These are phyloP conservation scores for Paramecium tetraurelia DNA, from an alignment of 73 alveolate species.

Conservation along the genomic window DNA sequence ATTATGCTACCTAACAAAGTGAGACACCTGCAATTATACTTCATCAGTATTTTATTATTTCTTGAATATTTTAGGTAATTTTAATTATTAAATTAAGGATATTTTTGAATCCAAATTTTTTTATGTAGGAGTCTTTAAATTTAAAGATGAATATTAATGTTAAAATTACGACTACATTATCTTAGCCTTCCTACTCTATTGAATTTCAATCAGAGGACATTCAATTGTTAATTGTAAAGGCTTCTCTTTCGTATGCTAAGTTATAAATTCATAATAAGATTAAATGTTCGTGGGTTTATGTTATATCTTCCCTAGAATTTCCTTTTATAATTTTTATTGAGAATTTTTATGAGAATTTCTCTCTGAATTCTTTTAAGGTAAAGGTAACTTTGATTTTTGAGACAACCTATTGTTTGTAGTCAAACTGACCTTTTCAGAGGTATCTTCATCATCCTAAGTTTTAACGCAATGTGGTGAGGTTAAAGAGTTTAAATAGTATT, in stretches of 20 bases:
- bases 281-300: background rate
- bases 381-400: background rate
- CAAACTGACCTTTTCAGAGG: background rate
- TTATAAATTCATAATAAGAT: background rate
- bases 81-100: background rate
- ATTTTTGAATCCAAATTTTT: background rate
- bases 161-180: background rate
- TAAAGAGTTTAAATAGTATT: background rate
- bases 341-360: background rate
- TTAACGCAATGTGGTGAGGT: background rate
- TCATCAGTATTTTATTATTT: background rate
- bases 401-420: background rate
- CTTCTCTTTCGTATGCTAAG: background rate
- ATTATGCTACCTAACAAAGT: background rate
- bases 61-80: slow-evolving; percentile 6
- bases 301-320: background rate
- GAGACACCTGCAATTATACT: background rate
- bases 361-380: background rate
- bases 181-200: background rate
- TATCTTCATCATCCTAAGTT: background rate
- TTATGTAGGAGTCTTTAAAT: background rate
- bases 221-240: background rate
- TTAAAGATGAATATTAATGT: background rate
- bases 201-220: background rate
- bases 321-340: background rate